Conservation (phyloP, 2,329 filamentous ascomycete species). For the Monosporascus cannonballus region DNA sequence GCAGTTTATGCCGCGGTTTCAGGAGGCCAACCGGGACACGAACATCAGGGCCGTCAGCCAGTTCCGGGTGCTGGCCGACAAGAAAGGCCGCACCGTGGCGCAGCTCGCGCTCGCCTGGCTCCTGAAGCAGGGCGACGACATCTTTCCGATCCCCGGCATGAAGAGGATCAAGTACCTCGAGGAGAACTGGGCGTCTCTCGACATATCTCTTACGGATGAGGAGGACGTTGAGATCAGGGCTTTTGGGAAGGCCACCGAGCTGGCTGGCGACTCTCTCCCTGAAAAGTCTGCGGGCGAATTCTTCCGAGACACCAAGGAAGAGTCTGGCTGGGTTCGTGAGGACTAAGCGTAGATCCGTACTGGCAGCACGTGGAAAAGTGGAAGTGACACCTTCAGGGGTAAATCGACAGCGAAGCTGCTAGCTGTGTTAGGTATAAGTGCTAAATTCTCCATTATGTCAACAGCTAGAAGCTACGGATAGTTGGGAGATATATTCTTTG, state of each 20-base stretch:
- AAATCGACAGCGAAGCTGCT: too few species aligned
- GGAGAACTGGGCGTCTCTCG: conserved; percentile 23
- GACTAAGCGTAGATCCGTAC: too few species aligned
- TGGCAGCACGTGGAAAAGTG: too few species aligned
- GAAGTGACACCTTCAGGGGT: too few species aligned
- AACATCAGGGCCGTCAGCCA: conserved; percentile 32
- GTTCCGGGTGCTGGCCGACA: conserved; percentile 19
- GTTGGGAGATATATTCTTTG: too few species aligned
- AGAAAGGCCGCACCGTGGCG: conserved; percentile 35
- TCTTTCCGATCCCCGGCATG: conserved; percentile 34
- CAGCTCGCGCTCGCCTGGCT: conserved; percentile 55
- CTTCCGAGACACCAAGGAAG: conserved; percentile 9
- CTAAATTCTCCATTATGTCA: too few species aligned
- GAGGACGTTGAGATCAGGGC: conserved; percentile 18
- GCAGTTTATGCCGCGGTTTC: conserved; percentile 32
- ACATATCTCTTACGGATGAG: conserved; percentile 16
- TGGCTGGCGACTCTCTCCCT: conserved; percentile 6
- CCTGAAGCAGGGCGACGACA: conserved; percentile 37
- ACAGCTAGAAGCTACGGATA: too few species aligned
- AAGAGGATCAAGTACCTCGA: conserved; percentile 30
- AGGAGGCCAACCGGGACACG: conserved; percentile 40
- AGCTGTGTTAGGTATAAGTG: too few species aligned
- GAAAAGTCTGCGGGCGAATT: background rate
- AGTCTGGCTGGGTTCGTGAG: background rate
- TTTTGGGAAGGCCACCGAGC: conserved; percentile 6